phyloP scores from a whole-genome alignment of 805 yeast genomes.

The Yarrowia sp. region DNA sequence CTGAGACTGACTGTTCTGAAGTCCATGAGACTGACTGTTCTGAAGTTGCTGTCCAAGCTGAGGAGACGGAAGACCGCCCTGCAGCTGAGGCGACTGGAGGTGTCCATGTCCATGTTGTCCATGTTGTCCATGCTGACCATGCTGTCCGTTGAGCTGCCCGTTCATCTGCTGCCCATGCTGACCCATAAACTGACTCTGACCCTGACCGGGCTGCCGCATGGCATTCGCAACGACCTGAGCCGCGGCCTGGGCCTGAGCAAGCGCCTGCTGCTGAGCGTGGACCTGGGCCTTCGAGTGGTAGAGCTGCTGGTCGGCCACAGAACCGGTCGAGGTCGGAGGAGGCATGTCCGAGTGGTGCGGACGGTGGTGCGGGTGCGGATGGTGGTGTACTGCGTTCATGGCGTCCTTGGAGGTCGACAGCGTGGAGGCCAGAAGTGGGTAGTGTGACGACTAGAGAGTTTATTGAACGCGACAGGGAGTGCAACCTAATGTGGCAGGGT shows the following conservation, averaged over 20 bases:
- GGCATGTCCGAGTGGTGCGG: conserved; percentile 12
- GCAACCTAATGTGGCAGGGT: neutral
- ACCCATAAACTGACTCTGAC: too few relatives aligned
- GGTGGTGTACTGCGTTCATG: conserved; percentile 25
- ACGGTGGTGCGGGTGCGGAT: conserved; percentile 8
- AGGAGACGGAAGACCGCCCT: too few relatives aligned
- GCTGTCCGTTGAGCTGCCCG: too few relatives aligned
- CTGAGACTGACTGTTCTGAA: neutral
- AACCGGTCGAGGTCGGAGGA: neutral
- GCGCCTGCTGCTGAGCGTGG: conserved; percentile 23
- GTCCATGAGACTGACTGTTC: neutral
- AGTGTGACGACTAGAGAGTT: conserved; percentile 19
- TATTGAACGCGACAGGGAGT: conserved; percentile 8
- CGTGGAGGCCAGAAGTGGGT: neutral
- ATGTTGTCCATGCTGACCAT: too few relatives aligned
- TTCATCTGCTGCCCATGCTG: neutral
- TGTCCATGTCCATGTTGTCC: too few relatives aligned
- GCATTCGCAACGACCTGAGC: conserved; percentile 19
- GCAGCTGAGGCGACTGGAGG: too few relatives aligned
- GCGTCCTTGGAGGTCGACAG: neutral
- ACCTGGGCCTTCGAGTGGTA: conserved; percentile 25
- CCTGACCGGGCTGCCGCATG: neutral
- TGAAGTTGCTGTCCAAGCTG: neutral
- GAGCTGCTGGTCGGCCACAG: neutral
- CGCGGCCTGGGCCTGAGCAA: conserved; percentile 25